Evolutionary conservation across 2,329 filamentous ascomycete species (phyloP).

Genomic region (Gremmenia infestans): DNA sequence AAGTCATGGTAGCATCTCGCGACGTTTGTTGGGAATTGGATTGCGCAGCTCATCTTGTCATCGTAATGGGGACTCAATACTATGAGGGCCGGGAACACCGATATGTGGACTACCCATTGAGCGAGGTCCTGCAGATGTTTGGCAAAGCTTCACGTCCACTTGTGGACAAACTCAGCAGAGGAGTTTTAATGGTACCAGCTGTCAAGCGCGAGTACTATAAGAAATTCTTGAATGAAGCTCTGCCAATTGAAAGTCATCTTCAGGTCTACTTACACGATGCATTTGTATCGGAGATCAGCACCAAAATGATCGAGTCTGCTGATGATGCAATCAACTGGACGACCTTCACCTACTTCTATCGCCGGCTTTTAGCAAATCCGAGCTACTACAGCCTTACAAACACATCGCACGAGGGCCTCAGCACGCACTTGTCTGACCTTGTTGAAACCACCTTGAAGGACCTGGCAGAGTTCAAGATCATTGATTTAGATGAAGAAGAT

Average conservation of each 20-base stretch:
- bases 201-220: constrained; percentile 98
- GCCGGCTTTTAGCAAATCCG: constrained; percentile 87
- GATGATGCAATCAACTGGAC: constrained; percentile 98
- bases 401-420: constrained; percentile 88
- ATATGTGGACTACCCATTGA: constrained; percentile 93
- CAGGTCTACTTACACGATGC: constrained; percentile 90
- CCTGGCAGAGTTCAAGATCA: constrained; percentile 86
- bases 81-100: constrained; percentile 95
- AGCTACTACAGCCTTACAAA: constrained; percentile 91
- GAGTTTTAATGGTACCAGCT: constrained; percentile 92
- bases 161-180: constrained; percentile 75
- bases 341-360: constrained; percentile 98
- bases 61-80: constrained; percentile 97
- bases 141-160: constrained; percentile 81
- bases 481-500: constrained; percentile 92
- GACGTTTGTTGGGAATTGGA: constrained; percentile 97
- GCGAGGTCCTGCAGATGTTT: constrained; percentile 96
- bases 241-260: constrained; percentile 92
- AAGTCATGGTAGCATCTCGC: constrained; percentile 68
- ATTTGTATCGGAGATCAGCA: constrained; percentile 95
- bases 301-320: constrained; percentile 88
- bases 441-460: constrained; percentile 92
- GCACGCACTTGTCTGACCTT: constrained; percentile 86
- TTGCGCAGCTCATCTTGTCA: constrained; percentile 79
- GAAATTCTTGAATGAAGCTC: constrained; percentile 94